Evolutionary conservation across 768 basidiomycete genomes (phyloP), one percentile per base, ranked within the genome.

Genomic region (Brasilioporus rufonigricans): DNA sequence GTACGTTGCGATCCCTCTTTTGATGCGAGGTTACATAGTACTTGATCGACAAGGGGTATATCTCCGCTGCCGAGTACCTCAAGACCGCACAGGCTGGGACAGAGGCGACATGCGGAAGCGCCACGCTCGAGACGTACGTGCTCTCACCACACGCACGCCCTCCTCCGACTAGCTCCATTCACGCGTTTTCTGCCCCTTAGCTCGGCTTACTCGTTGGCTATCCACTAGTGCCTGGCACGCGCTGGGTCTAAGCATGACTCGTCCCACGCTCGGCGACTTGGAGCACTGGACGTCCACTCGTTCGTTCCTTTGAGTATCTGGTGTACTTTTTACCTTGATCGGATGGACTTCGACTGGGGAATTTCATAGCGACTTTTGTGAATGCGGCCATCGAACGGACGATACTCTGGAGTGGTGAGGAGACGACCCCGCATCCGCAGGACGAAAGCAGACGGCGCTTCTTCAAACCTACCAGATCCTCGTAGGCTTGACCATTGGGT

Each of bases 71-170:
- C 3, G 79, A 87, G 60, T 87, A 77, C 70, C 73, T 87, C 49
- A 76, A 67, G 35, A 83, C 79, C 13, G 77, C 77, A 2, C 84
- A 87, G 61, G 84, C 76, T 8, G 86, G 86, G 7, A 82, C 81
- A 0, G 86, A 88, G 66, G 80, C 80, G 16, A 85, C 81, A 0
- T 75, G 74, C 12, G 85, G 85, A n/a, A 72, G 73, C 27, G 83
- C 80, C 11, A 77, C 74, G 0, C 68, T 86, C 9, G 77, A 73
- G 0, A 80, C 80, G 85, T 85, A 60, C 63, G 80, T 71, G 32
- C 13, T 8, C 6, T 16, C 8, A 4, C 19, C 1, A 4, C 46
- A 16, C 18, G 8, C 29, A 5, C 23, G n/a, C 21, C 45, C 24
- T 49, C 41, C 14, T 27, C 16, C 18, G 16, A n/a, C n/a, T 8